Evolutionary conservation across 257 asterid species (phyloP), one percentile per base, ranked within the genome.

Genomic region (Echium plantagineum): DNA sequence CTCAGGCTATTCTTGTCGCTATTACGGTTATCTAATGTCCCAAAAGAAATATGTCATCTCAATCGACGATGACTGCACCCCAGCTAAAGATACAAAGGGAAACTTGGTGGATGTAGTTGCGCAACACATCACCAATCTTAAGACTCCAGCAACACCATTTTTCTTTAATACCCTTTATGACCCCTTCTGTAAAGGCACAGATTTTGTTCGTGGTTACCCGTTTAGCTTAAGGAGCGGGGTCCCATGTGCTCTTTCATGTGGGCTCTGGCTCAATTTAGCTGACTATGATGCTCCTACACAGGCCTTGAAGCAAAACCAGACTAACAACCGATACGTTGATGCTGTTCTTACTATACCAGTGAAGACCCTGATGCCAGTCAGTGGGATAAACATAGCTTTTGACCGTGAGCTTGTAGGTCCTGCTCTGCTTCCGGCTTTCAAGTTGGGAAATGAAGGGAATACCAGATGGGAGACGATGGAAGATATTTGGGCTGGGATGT

Each of bases 121-220:
- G 47, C 96, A 85, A 66, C 97, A 90, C 65, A 75, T 90, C 51
- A 62, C 66, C 71, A 90, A 90, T 69, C 95, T 90, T 24, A 53
- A 72, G 0, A 80, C 84, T 58, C 97, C 97, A 9, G 97, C 97
- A 55, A 87, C 97, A 4, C 97, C 97, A 4, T 90, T 85, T 76
- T 89, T 89, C 94, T 89, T 89, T 57, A 89, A 86, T 65, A 89
- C 97, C 5, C 84, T 89, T 18, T 89, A 89, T 49, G 97, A 86
- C 66, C 97, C 97, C 51, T 89, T 38, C 57, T 69, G 84, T 22
- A 67, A 89, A 67, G 97, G 97, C 49, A 35, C 95, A 2, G 96
- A 90, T 74, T 90, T 90, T 66, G 97, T 87, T 58, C 87, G 97
- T 26, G 97, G 97, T 32, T 90, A 90, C 67, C 97, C 97, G 3